A percentile compares a stretch with the other conserved stretches of the same genome.
phyloP scores from a whole-genome alignment of 2,329 filamentous ascomycete genomes.

The Cladosporium sp. region DNA sequence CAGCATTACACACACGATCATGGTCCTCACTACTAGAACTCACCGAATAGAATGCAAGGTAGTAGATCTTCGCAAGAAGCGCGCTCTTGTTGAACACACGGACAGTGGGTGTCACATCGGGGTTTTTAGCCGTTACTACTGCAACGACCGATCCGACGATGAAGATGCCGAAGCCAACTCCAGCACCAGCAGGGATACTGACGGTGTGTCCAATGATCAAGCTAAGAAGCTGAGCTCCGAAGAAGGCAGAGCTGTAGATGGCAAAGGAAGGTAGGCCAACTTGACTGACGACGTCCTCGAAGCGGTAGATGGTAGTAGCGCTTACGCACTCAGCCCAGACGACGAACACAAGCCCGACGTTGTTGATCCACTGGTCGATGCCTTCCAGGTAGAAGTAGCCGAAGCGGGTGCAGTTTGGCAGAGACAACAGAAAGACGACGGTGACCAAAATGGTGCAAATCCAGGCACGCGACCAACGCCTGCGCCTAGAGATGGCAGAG shows the following conservation, averaged over 20 bases:
- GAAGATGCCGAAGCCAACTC: constrained; percentile 46
- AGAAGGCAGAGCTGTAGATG: constrained; percentile 50
- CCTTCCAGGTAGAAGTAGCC: constrained; percentile 54
- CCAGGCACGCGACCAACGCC: constrained; percentile 35
- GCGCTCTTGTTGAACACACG: constrained; percentile 4
- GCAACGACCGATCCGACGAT: constrained; percentile 38
- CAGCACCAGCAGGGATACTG: constrained; percentile 34
- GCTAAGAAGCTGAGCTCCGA: constrained; percentile 50
- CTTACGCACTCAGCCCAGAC: constrained; percentile 51
- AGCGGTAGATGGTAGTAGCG: constrained; percentile 52
- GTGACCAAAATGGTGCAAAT: constrained; percentile 49
- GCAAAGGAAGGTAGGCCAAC: constrained; percentile 42
- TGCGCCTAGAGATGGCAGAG: constrained; percentile 40
- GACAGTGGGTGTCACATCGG: constrained; percentile 11
- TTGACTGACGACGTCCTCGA: constrained; percentile 44
- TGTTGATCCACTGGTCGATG: constrained; percentile 55
- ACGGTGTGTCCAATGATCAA: constrained; percentile 46
- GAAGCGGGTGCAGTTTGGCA: constrained; percentile 56
- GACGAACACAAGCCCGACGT: constrained; percentile 52
- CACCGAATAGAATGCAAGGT: constrained; percentile 55
- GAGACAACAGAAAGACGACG: constrained; percentile 51
- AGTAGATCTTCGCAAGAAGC: constrained; percentile 43
- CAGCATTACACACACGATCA: not conserved
- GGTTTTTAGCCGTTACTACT: constrained; percentile 12
- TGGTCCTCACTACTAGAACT: constrained; percentile 21